Percentiles rank a stretch among this genome's conserved stretches.
Evolutionary conservation across 805 yeast genomes (phyloP).

Genomic region (Candida chauliodis): DNA sequence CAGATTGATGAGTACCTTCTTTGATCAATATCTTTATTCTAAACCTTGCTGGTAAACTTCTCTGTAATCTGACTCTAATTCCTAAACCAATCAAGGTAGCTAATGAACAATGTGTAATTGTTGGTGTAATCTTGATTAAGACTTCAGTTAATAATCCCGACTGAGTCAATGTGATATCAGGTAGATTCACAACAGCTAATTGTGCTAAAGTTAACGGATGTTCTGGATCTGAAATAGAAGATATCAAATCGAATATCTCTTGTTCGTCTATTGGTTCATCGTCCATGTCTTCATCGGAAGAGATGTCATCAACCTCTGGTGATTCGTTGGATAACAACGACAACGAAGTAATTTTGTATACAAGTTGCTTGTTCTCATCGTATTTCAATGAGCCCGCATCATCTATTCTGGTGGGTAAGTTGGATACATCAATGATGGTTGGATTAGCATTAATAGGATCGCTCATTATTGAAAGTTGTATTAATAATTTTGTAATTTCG

Average conservation of each 20-base stretch:
- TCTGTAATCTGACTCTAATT: slow-evolving; percentile 82
- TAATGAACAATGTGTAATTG: slow-evolving; percentile 94
- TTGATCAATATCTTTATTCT: slow-evolving; percentile 76
- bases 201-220: slow-evolving; percentile 95
- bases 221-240: slow-evolving; percentile 92
- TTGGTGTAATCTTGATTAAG: slow-evolving; percentile 84
- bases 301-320: slow-evolving; percentile 19
- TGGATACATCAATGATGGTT: slow-evolving; percentile 67
- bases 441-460: slow-evolving; percentile 93
- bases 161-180: slow-evolving; percentile 71
- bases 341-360: slow-evolving; percentile 30
- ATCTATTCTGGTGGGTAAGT: slow-evolving; percentile 65
- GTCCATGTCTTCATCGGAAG: slow-evolving; percentile 31
- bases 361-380: slow-evolving; percentile 16
- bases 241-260: slow-evolving; percentile 82
- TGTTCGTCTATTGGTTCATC: slow-evolving; percentile 78
- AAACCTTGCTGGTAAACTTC: slow-evolving; percentile 82
- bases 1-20: slow-evolving; percentile 94
- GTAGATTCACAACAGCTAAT: slow-evolving; percentile 83
- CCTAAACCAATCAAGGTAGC: slow-evolving; percentile 97
- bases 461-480: slow-evolving; percentile 42
- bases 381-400: slow-evolving; percentile 9
- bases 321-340: slow-evolving; percentile 16
- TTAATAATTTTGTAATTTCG: neutral
- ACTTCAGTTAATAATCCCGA: slow-evolving; percentile 67